Base-by-base conservation (phyloP, 257 asterid species). In the Mentha longifolia region DNA sequence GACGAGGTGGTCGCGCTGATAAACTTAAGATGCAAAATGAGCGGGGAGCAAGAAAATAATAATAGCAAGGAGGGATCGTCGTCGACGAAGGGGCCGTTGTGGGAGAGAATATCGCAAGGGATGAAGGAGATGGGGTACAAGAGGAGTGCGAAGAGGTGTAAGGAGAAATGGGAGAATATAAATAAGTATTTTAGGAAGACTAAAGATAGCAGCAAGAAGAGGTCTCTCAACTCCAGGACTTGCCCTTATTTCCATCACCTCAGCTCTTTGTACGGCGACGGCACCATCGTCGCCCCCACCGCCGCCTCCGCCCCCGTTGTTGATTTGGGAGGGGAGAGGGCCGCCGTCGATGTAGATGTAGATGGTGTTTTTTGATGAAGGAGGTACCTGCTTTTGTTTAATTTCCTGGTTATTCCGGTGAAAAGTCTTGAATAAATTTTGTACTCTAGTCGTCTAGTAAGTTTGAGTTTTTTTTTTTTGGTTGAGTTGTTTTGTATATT, bases 131-230 rank as follows among this genome's bases (percentile, higher is more conserved):
- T 87, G 78, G 97, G 96, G 0, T 89, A 86, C 86, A 79, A 75
- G 10, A 89, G 97, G 52, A 91, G 80, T 75, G 85, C 90, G 41
- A 91, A 87, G 63, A 83, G 96, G 74, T 91, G 96, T 82, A 91
- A 91, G 35, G 96, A 91, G 86, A 91, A 91, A 78, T 91, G 96
- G 97, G 97, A 91, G 78, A 91, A 91, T 70, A 91, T 91, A 52
- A 91, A 91, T 77, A 91, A 91, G 61, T 89, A 91, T 70, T 89
- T 87, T 71, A 87, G 95, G 77, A 91, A 89, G 79, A 89, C 92
- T 0, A 91, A 86, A 61, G 93, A 91, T 43, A 79, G 77, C 76
- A 87, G 77, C 82, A 91, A 89, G 89, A 91, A 84, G 82, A 86
- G 97, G 89, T 78, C 93, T 8, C 39, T 79, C 50, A 93, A 85